Evolutionary conservation across 805 yeast species (phyloP).

Genomic region (Candida krabiensis): DNA sequence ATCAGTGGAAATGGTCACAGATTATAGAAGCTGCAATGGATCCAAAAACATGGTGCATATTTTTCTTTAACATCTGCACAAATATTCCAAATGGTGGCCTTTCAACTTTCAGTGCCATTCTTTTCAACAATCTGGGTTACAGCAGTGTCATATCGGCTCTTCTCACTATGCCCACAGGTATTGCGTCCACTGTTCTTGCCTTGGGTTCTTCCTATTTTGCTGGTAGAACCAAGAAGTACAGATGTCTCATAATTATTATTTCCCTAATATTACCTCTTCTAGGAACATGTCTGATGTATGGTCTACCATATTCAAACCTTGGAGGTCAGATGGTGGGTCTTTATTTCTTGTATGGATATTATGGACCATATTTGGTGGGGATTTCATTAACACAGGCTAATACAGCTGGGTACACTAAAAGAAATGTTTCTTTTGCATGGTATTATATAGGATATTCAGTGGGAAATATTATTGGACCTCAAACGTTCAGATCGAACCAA

Average conservation of each 20-base stretch:
- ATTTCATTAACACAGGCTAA: conserved; percentile 33
- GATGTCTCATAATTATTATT: conserved; percentile 12
- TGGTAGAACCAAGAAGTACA: conserved; percentile 15
- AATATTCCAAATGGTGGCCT: conserved; percentile 44
- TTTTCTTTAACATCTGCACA: conserved; percentile 36
- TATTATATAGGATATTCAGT: conserved; percentile 40
- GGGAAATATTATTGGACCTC: conserved; percentile 53
- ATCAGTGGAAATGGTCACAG: conserved; percentile 43
- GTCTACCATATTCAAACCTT: conserved; percentile 9
- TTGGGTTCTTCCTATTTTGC: conserved; percentile 16
- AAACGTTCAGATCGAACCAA: conserved; percentile 47
- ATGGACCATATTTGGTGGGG: conserved; percentile 24
- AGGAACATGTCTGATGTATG: conserved; percentile 19
- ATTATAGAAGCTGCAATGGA: conserved; percentile 45
- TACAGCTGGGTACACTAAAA: conserved; percentile 53
- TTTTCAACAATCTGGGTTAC: conserved; percentile 32
- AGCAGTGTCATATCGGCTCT: conserved; percentile 16
- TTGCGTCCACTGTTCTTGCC: conserved; percentile 16
- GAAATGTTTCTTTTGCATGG: conserved; percentile 40
- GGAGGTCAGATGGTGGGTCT: conserved; percentile 18
- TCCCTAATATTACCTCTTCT: conserved; percentile 16
- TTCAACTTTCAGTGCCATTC: conserved; percentile 32
- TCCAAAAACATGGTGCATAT: conserved; percentile 36
- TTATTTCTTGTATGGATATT: conserved; percentile 24
- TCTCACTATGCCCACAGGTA: conserved; percentile 24